Percentiles rank a stretch among this genome's conserved stretches.
Evolutionary conservation across 768 basidiomycete species (phyloP).

Genomic region (Hemileccinum rubropunctum): DNA sequence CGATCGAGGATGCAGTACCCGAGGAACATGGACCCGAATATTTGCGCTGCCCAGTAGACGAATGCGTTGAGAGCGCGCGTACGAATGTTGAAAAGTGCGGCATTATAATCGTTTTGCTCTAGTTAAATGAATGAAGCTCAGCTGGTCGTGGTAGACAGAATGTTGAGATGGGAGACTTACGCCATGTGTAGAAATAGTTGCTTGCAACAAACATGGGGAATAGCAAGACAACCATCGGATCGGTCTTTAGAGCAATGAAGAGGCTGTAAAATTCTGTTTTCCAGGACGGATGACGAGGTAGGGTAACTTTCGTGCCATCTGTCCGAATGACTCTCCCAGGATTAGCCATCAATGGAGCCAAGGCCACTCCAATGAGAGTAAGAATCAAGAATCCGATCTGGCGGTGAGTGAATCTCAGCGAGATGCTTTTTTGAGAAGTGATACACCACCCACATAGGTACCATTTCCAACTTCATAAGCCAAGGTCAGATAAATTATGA

Average conservation of each 20-base stretch:
- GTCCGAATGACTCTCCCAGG: conserved; percentile 71
- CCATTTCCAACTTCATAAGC: conserved; percentile 55
- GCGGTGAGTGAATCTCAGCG: not conserved
- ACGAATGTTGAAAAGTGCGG: conserved; percentile 77
- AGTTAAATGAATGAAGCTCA: conserved; percentile 12
- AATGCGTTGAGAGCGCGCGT: conserved; percentile 74
- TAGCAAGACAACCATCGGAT: conserved; percentile 68
- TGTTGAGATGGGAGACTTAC: conserved; percentile 38
- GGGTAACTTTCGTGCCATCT: conserved; percentile 66
- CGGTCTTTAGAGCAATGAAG: conserved; percentile 62
- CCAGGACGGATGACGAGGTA: conserved; percentile 72
- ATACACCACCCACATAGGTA: conserved; percentile 58
- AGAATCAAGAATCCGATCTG: conserved; percentile 77
- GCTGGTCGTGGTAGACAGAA: not conserved
- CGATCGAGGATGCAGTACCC: conserved; percentile 63
- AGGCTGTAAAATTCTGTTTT: conserved; percentile 70
- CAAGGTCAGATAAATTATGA: conserved; percentile 2
- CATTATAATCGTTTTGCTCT: conserved; percentile 83
- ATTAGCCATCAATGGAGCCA: conserved; percentile 70
- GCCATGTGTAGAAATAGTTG: conserved; percentile 88
- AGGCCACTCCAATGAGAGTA: conserved; percentile 61
- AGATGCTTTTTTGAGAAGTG: not conserved
- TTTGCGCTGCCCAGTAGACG: conserved; percentile 79
- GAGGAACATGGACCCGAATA: conserved; percentile 69
- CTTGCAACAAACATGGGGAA: conserved; percentile 87